These are phyloP conservation scores for Aspergillus tamarii DNA, from an alignment of 2,329 filamentous ascomycete genomes.

Conservation along the genomic window DNA sequence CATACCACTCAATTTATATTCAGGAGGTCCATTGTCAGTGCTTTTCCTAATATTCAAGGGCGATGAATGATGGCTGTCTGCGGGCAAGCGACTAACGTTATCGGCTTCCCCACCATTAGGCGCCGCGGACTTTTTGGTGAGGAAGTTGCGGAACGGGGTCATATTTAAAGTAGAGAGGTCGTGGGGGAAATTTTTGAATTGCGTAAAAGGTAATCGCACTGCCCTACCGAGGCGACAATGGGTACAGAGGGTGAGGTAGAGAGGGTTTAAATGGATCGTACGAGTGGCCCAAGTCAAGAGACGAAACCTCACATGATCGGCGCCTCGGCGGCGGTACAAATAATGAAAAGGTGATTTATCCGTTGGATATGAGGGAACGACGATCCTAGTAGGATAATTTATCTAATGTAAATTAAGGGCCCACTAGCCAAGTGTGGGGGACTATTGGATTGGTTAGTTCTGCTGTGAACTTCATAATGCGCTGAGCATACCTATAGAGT, in stretches of 20 bases:
- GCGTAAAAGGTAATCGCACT: slow-evolving; percentile 6
- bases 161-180: slow-evolving; percentile 17
- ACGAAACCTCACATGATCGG: slow-evolving; percentile 31
- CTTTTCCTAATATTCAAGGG: slow-evolving; percentile 63
- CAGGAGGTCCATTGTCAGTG: slow-evolving; percentile 68
- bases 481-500: not conserved
- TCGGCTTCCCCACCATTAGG: slow-evolving; percentile 39
- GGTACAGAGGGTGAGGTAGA: slow-evolving; percentile 6
- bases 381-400: slow-evolving; percentile 1
- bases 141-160: slow-evolving; percentile 68
- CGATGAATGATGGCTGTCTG: slow-evolving; percentile 48
- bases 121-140: slow-evolving; percentile 62
- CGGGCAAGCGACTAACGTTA: slow-evolving; percentile 51
- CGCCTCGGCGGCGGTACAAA: slow-evolving; percentile 17
- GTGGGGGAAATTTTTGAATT: not conserved
- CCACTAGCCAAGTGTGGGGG: not conserved
- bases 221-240: slow-evolving; percentile 7
- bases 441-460: not conserved
- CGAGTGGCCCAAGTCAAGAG: slow-evolving; percentile 2
- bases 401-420: slow-evolving; percentile 4
- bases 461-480: not conserved
- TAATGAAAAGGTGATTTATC: slow-evolving; percentile 19
- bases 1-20: slow-evolving; percentile 81
- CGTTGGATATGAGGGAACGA: slow-evolving; percentile 9
- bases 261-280: slow-evolving; percentile 5